Evolutionary conservation across 78 protist species (phyloP).

Genomic region (Diacronema lutheri): DNA sequence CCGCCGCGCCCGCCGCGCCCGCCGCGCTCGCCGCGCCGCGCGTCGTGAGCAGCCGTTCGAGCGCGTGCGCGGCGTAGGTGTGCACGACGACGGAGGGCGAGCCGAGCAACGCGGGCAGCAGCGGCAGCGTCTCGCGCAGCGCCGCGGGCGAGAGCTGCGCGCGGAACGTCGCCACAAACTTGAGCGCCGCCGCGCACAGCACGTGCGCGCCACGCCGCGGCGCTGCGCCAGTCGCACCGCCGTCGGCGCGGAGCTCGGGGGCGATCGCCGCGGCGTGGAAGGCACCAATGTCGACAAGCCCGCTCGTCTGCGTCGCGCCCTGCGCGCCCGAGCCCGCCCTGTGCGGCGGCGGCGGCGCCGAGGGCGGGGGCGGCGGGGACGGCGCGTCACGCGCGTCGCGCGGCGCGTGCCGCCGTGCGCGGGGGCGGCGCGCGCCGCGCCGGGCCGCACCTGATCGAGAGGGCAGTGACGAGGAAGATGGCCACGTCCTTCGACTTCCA

Average conservation of each 20-base stretch:
- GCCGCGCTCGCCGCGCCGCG: neutral
- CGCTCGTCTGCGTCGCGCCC: conserved; percentile 49
- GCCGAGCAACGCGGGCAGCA: conserved; percentile 36
- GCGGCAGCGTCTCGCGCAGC: neutral
- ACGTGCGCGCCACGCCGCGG: no score
- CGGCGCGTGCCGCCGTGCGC: no score
- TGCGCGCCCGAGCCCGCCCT: no score
- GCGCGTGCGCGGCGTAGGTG: conserved; percentile 77
- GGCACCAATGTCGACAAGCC: conserved; percentile 33
- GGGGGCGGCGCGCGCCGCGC: no score
- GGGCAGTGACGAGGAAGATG: conserved; percentile 83
- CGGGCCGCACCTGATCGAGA: conserved; percentile 61
- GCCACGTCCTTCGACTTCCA: conserved; percentile 87
- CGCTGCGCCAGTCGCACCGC: neutral
- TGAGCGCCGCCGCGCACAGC: conserved; percentile 81
- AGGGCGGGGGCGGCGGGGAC: no score
- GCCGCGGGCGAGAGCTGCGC: conserved; percentile 39
- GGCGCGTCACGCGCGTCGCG: no score
- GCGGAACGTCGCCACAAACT: conserved; percentile 81
- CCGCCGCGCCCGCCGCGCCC: no score
- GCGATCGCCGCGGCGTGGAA: conserved; percentile 58
- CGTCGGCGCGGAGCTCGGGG: conserved; percentile 18
- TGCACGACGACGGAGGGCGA: conserved; percentile 62
- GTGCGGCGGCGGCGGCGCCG: no score
- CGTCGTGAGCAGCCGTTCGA: conserved; percentile 68